Evolutionary conservation across 768 basidiomycete genomes (phyloP).

Genomic region (Hypholoma sublateritium): DNA sequence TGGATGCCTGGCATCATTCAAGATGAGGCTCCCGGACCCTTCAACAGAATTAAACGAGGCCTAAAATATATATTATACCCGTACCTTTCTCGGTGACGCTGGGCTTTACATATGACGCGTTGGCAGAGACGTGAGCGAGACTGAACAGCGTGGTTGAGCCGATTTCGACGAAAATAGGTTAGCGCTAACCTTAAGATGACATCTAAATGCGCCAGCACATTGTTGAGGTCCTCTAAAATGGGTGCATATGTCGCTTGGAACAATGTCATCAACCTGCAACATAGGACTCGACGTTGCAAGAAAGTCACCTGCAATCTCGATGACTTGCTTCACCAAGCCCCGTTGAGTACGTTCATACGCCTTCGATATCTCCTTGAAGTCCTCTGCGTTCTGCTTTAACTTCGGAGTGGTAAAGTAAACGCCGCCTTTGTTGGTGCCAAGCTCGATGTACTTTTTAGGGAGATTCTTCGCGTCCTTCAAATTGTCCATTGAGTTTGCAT

Average conservation of each 20-base stretch:
- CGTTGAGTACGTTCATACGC: constrained; percentile 77
- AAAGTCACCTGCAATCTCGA: constrained; percentile 78
- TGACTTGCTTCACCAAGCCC: constrained; percentile 87
- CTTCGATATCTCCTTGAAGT: constrained; percentile 66
- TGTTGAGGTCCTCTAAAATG: constrained; percentile 82
- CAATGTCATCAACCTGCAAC: neutral
- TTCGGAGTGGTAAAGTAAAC: constrained; percentile 83
- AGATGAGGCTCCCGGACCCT: constrained; percentile 80
- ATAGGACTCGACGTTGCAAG: neutral
- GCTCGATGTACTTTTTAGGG: constrained; percentile 73
- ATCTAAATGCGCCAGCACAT: constrained; percentile 85
- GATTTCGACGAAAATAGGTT: neutral
- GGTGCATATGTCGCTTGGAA: constrained; percentile 86
- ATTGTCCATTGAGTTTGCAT: neutral
- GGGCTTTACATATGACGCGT: constrained; percentile 90
- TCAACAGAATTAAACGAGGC: neutral
- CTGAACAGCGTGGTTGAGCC: constrained; percentile 35
- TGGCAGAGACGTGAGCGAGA: constrained; percentile 88
- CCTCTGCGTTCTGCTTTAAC: constrained; percentile 70
- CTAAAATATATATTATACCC: constrained; percentile 3
- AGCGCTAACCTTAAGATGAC: constrained; percentile 76
- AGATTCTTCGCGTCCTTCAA: constrained; percentile 78
- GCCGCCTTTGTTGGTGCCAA: constrained; percentile 83
- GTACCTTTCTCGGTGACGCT: constrained; percentile 75
- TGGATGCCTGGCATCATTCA: constrained; percentile 90